phyloP scores from a whole-genome alignment of 805 yeast genomes.

The Nakazawaea pomicola region DNA sequence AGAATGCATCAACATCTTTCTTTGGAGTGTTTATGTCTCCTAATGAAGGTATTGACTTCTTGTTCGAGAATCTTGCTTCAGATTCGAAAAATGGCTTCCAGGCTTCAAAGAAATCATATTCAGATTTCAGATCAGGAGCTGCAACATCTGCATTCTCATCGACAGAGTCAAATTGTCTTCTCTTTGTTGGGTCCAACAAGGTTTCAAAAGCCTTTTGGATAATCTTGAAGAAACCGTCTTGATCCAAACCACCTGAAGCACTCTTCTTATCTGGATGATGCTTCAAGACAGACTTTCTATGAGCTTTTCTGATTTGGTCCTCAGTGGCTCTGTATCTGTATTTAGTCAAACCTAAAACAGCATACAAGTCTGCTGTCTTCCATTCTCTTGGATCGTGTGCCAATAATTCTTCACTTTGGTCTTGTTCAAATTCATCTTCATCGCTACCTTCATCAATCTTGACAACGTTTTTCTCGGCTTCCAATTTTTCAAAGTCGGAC shows the following conservation, averaged over 20 bases:
- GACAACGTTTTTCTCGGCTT: conserved; percentile 83
- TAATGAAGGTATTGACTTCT: conserved; percentile 79
- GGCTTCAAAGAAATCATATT: conserved; percentile 82
- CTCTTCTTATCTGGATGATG: conserved; percentile 99
- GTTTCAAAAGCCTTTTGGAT: conserved; percentile 95
- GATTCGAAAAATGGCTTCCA: conserved; percentile 90
- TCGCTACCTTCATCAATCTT: conserved; percentile 57
- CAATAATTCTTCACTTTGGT: conserved; percentile 63
- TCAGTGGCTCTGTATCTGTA: conserved; percentile 88
- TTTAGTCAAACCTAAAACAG: conserved; percentile 89
- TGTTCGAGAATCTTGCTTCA: conserved; percentile 90
- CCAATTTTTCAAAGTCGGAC: conserved; percentile 93
- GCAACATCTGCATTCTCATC: conserved; percentile 82
- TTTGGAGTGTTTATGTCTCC: conserved; percentile 67
- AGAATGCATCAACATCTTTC: conserved; percentile 81
- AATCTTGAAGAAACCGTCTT: conserved; percentile 96
- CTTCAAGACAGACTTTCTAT: conserved; percentile 91
- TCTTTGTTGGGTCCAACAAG: conserved; percentile 77
- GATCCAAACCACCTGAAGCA: conserved; percentile 80
- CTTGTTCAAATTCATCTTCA: conserved; percentile 71
- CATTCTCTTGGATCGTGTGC: conserved; percentile 96
- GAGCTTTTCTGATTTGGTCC: conserved; percentile 92
- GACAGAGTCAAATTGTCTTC: conserved; percentile 93
- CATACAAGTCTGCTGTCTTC: conserved; percentile 95
- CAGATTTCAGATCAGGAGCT: conserved; percentile 64